A percentile compares a stretch with the other conserved stretches of the same genome.
Conservation (phyloP, 1,284 basidiomycete genomes). For the Bondarzewia mesenterica region DNA sequence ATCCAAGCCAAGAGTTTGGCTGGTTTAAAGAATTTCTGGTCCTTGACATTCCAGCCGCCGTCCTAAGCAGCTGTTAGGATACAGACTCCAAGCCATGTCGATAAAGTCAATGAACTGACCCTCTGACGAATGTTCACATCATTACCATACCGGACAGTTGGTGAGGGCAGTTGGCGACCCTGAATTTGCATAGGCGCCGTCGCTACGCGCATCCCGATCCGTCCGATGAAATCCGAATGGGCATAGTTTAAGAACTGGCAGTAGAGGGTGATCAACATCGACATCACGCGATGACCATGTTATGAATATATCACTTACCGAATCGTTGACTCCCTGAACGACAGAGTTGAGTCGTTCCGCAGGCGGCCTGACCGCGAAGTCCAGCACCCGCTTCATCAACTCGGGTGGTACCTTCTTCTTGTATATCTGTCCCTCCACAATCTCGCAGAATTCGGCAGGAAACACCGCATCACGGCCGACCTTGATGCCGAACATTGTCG, state of each 20-base stretch:
- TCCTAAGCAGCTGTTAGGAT: neutral
- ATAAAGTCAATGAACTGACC: conserved; percentile 7
- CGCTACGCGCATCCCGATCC: conserved; percentile 23
- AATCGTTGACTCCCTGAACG: conserved; percentile 20
- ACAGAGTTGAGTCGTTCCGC: conserved; percentile 28
- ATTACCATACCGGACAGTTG: conserved; percentile 16
- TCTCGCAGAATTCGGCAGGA: conserved; percentile 39
- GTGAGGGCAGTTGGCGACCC: conserved; percentile 21
- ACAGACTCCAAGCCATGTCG: too few species aligned
- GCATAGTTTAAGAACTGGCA: conserved; percentile 21
- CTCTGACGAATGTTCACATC: neutral
- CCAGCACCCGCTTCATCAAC: conserved; percentile 29
- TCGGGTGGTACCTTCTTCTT: conserved; percentile 34
- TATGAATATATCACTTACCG: conserved; percentile 12
- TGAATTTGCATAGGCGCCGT: conserved; percentile 16
- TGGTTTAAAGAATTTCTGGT: conserved; percentile 10
- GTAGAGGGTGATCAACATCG: neutral
- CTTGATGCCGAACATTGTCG: conserved; percentile 26
- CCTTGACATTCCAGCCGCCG: conserved; percentile 28
- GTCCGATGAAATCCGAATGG: conserved; percentile 24
- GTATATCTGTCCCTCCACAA: conserved; percentile 40
- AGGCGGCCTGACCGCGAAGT: conserved; percentile 35
- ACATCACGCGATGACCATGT: neutral
- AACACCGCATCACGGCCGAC: conserved; percentile 25
- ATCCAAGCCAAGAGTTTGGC: conserved; percentile 16